Evolutionary conservation across 2,329 filamentous ascomycete species (phyloP), one percentile per base, ranked within the genome.

Genomic region (Cladosporium sp.): DNA sequence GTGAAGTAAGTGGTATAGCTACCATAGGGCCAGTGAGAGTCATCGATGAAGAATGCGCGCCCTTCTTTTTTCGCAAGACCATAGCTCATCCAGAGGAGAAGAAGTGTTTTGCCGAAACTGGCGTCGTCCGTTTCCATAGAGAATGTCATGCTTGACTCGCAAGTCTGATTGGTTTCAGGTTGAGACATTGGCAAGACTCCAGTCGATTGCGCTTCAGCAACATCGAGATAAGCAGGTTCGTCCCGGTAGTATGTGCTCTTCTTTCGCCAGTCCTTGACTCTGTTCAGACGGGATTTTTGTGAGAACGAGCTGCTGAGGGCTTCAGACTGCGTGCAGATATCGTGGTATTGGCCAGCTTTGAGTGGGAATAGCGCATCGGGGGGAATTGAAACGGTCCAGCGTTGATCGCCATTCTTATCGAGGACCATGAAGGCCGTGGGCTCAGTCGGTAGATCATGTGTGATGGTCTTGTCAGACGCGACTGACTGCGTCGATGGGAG

Each of bases 331-430:
- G 74, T 71, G 62, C 84, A 87, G 52, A 94, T 84, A 36, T 84
- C 79, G 12, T 75, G 68, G 62, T 93, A 93, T 54, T 88, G 79
- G 8, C 76, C 68, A 16, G 79, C 77, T 0, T 75, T 68, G 2
- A 93, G 67, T 1, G 88, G 88, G 53, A 92, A 92, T 3, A 75
- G 72, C 39, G 77, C 72, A 51, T 76, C 76, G 6, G 77, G 73
- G 1, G 88, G 88, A 32, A 95, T 90, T 1, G 82, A 89, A 9
- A 94, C 79, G 0, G 88, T 93, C 89, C 89, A 94, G 64, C 79
- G 84, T 9, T 82, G 73, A 45, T 76, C 78, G 3, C 85, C 85
- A 38, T 75, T 72, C 20, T 73, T 70, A 67, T 90, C 86, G 12
- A 77, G 79, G 39, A 91, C 74, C 5, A 88, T 76, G 16, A 93